Conservation (phyloP, 768 basidiomycete species). For the Mycena polygramma region DNA sequence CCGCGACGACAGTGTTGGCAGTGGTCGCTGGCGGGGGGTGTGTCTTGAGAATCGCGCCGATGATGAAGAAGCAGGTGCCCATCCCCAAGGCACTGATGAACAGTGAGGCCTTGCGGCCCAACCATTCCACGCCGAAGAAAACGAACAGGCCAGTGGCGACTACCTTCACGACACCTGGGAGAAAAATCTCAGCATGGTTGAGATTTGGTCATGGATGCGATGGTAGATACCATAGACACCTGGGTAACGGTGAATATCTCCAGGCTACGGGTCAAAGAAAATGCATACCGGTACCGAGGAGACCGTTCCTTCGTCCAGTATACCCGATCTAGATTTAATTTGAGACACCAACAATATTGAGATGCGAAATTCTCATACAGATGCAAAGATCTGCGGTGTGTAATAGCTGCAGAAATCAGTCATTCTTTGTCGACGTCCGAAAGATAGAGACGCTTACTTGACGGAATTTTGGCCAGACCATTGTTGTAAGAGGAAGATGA, state of each 20-base stretch:
- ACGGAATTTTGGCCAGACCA: constrained; percentile 90
- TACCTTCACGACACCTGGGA: constrained; percentile 66
- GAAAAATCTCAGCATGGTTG: background rate
- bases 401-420: constrained; percentile 64
- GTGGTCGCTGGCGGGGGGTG: constrained; percentile 65
- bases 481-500: constrained; percentile 85
- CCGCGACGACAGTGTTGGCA: constrained; percentile 43
- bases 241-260: background rate
- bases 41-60: constrained; percentile 87
- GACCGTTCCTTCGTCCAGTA: constrained; percentile 66
- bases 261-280: background rate
- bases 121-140: constrained; percentile 73
- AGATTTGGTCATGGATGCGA: background rate
- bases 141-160: constrained; percentile 76
- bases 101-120: constrained; percentile 78
- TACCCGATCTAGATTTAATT: constrained; percentile 69
- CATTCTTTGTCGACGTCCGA: background rate
- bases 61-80: constrained; percentile 85
- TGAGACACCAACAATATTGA: constrained; percentile 5
- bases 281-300: constrained; percentile 76
- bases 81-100: constrained; percentile 84
- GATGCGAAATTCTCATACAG: constrained; percentile 53
- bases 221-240: constrained; percentile 40
- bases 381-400: constrained; percentile 79
- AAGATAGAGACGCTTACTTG: constrained; percentile 48